Evolutionary conservation across 73 alveolate species (phyloP), one percentile per base, ranked within the genome.

Genomic region (Paramecium tetraurelia): DNA sequence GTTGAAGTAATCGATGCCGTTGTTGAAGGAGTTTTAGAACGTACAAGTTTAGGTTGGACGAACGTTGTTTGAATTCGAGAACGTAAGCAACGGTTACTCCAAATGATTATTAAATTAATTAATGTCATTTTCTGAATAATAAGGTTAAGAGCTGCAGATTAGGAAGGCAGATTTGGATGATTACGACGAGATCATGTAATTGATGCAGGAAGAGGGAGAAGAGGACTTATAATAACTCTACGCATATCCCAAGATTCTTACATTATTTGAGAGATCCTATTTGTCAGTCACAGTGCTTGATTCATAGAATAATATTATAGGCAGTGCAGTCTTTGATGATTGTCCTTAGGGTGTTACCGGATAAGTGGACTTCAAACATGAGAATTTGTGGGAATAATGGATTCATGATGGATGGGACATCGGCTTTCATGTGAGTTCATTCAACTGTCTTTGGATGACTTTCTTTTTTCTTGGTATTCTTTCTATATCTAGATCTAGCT

Each of bases 291-390:
- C 98, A 12, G 98, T 96, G 27, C 93, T 97, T 50, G 96, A 96
- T 83, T 92, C 92, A 53, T 92, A 96, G 35, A 97, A 97, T 24
- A 76, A 84, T 7, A 95, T 97, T 10, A 95, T 96, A 21, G 99
- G 97, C 41, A 94, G 92, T 85, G 99, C 99, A 20, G 97, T 97
- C 12, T 97, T 97, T 77, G 97, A 96, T 92, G 99, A 97, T 80
- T 95, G 83, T 86, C 99, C 98, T 5, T 96, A 96, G 59, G 97
- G 95, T n/a, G 86, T 96, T 59, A 93, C 95, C 22, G 97, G 97
- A n/a, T 77, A 59, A 89, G 92, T 94, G 63, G 98, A 95, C 83
- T 96, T 93, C 76, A 86, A 94, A 86, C 97, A 96, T 59, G 97
- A 96, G 87, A 96, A 96, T 92, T 86, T 90, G 58, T 96, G 99